These are phyloP conservation scores for Hylodesmum podocarpum DNA, from an alignment of 306 rosid genomes.

Conservation along the genomic window DNA sequence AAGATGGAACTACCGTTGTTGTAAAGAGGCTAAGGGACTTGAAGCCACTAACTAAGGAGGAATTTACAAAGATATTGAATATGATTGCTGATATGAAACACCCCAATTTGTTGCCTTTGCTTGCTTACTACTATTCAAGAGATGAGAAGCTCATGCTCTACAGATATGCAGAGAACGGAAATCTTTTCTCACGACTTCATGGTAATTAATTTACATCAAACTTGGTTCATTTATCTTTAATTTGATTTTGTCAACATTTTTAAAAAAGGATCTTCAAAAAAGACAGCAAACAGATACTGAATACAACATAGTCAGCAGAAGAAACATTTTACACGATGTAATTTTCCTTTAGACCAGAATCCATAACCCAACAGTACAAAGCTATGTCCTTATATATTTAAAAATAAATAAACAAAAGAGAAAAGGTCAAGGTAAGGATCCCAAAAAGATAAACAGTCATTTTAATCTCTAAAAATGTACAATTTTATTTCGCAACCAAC, in stretches of 20 bases:
- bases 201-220: constrained; percentile 48
- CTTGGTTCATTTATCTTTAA: neutral
- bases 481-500: too few relatives aligned
- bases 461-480: too few relatives aligned
- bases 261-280: neutral
- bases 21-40: constrained; percentile 79
- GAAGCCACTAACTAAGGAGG: constrained; percentile 58
- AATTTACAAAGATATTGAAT: constrained; percentile 48
- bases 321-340: neutral
- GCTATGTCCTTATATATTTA: neutral
- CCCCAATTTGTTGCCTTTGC: constrained; percentile 67
- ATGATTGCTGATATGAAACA: constrained; percentile 48
- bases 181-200: constrained; percentile 59
- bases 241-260: neutral
- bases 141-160: constrained; percentile 70
- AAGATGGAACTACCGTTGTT: constrained; percentile 49
- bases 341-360: neutral
- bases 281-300: neutral
- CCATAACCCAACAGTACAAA: neutral
- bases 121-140: constrained; percentile 60
- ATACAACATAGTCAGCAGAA: neutral
- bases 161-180: constrained; percentile 58
- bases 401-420: neutral
- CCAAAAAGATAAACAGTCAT: too few relatives aligned
- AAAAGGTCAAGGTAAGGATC: neutral